A percentile compares a stretch with the other conserved stretches of the same genome.
These are phyloP conservation scores for Isatis lusitanica DNA, from an alignment of 441 rosid species.

Conservation along the genomic window DNA sequence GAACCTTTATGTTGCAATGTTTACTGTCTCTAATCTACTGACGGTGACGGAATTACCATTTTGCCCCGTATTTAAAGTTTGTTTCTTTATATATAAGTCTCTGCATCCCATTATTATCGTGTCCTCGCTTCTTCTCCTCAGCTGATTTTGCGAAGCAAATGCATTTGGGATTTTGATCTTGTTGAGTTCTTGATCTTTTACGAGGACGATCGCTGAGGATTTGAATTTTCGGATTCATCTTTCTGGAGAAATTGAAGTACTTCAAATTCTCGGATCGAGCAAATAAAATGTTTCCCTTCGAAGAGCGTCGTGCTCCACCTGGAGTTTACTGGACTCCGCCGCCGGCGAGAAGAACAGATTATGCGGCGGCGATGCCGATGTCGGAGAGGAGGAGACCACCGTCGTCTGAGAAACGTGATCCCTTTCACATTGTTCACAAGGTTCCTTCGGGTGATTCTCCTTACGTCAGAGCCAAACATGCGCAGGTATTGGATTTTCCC, in stretches of 20 bases:
- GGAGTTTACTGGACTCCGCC: slow-evolving; percentile 57
- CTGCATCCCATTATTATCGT: background rate
- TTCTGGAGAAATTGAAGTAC: background rate
- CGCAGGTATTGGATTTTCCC: slow-evolving; percentile 50
- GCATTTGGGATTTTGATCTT: background rate
- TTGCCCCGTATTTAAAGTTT: background rate
- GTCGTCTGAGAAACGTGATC: slow-evolving; percentile 41
- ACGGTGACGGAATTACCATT: background rate
- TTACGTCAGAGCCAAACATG: slow-evolving; percentile 79
- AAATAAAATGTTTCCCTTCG: slow-evolving; percentile 39
- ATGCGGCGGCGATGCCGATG: slow-evolving; percentile 37
- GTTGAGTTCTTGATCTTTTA: background rate
- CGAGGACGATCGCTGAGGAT: background rate
- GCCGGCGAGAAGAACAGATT: slow-evolving; percentile 31
- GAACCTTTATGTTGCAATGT: background rate
- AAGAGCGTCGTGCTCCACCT: slow-evolving; percentile 22
- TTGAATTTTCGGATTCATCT: background rate
- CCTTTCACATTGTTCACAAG: slow-evolving; percentile 66
- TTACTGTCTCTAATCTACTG: background rate
- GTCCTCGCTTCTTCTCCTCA: background rate
- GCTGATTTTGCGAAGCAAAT: background rate
- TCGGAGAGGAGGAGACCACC: slow-evolving; percentile 47
- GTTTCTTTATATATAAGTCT: slow-evolving; percentile 1
- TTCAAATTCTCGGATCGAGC: background rate
- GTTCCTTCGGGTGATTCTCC: slow-evolving; percentile 84